Conservation (phyloP, 2,329 filamentous ascomycete species). For the Claviceps sp. region DNA sequence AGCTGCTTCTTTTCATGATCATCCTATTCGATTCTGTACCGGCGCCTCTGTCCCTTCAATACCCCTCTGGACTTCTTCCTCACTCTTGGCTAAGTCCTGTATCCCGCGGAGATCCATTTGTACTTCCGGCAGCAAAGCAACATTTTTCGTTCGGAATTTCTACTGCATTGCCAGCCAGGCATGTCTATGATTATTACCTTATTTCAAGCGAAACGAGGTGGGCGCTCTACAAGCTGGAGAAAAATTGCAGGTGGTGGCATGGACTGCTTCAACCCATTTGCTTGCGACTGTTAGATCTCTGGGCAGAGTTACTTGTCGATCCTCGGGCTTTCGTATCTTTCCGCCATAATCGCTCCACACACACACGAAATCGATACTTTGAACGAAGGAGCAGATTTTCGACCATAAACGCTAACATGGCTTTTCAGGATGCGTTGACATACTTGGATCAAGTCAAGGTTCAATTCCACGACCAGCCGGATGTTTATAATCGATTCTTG, state of each 20-base stretch:
- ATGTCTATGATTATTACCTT: background rate
- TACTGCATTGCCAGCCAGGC: no score
- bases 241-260: no score
- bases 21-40: background rate
- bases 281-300: no score
- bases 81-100: no score
- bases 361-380: background rate
- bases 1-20: background rate
- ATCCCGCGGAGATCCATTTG: no score
- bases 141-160: no score
- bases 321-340: no score
- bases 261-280: no score
- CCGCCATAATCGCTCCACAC: no score
- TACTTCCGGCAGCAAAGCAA: no score
- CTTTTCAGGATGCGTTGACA: conserved; percentile 57
- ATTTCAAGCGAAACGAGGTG: background rate
- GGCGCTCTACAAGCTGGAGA: no score
- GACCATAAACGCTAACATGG: background rate
- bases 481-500: conserved; percentile 92
- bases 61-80: background rate
- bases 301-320: no score
- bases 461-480: conserved; percentile 89
- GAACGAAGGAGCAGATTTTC: background rate
- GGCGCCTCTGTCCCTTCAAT: background rate
- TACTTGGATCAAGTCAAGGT: conserved; percentile 98